Evolutionary conservation across 495 filamentous ascomycete species (phyloP), one percentile per base, ranked within the genome.

Genomic region (Friedmanniomyces simplex): DNA sequence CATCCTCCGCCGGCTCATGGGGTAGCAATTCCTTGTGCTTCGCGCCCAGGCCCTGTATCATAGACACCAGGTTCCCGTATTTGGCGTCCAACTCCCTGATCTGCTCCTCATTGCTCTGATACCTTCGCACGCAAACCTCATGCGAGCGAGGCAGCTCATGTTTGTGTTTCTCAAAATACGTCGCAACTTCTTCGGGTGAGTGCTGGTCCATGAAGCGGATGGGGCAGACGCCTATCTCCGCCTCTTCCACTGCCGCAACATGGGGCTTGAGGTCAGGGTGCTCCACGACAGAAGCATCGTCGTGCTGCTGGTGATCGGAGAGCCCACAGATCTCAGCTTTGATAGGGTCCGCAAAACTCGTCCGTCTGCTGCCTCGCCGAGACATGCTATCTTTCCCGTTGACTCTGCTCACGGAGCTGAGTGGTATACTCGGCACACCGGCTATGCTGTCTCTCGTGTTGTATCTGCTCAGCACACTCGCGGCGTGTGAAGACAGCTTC

Each of bases 91-190:
- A 74, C 64, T 89, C 84, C 54, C 80, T 80, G 63, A 95, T 88
- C 58, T 87, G 85, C 58, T 85, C 79, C 26, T 86, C 82, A 66
- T 91, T 90, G 66, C 78, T 80, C 67, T 95, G 89, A 68, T 90
- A 94, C 39, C 90, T 80, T 60, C 83, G 81, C 54, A 96, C 86
- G 67, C 90, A 96, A 20, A 95, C 81, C 58, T 90, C 88, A 70
- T 96, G 90, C 63, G 88, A 93, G 57, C 90, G 77, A 2, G 90
- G 90, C 26, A 96, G 80, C 62, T 95, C 87, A 64, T 96, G 89
- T 68, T 95, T 95, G 73, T 96, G 90, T 22, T 80, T 85, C 68
- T 95, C 87, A 54, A 96, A 85, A 65, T 95, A 96, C 58, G 82
- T 76, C 16, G 89, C 90, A 48, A 96, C 82, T 68, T 96, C 90